phyloP scores from a whole-genome alignment of 495 filamentous ascomycete species.

The Penicillium taxi region DNA sequence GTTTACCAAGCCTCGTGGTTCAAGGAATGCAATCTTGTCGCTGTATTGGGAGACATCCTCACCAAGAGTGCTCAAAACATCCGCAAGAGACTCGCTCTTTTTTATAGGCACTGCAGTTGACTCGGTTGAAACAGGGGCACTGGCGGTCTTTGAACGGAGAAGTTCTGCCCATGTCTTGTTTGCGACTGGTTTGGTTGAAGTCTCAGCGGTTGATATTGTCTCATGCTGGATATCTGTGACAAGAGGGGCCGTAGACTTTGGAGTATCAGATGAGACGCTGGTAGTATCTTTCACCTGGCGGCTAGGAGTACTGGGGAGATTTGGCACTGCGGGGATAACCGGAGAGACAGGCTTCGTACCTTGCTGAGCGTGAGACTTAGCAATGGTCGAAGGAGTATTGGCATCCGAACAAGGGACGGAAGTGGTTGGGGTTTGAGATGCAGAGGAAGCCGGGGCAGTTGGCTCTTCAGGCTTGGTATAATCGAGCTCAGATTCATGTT shows the following conservation, averaged over 20 bases:
- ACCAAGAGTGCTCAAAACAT: constrained; percentile 61
- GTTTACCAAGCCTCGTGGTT: constrained; percentile 92
- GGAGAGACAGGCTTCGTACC: constrained; percentile 47
- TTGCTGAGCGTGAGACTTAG: constrained; percentile 36
- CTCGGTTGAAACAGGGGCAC: constrained; percentile 20
- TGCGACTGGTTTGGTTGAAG: constrained; percentile 26
- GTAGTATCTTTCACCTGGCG: constrained; percentile 36
- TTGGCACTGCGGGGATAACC: constrained; percentile 59
- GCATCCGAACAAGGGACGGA: constrained; percentile 59
- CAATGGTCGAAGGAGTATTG: constrained; percentile 54
- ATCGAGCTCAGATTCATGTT: constrained; percentile 10
- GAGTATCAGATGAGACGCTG: constrained; percentile 31
- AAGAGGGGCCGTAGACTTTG: constrained; percentile 20
- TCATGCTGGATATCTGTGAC: constrained; percentile 15
- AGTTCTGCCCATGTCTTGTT: constrained; percentile 77
- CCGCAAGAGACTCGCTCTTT: constrained; percentile 58
- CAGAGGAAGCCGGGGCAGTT: constrained; percentile 35
- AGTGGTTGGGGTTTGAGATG: constrained; percentile 60
- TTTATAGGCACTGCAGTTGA: constrained; percentile 41
- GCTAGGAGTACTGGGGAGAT: constrained; percentile 36
- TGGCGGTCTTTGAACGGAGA: constrained; percentile 46
- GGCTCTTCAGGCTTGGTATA: constrained; percentile 15
- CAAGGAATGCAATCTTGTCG: constrained; percentile 70
- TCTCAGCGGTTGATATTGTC: constrained; percentile 19
- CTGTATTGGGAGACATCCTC: constrained; percentile 48